Evolutionary conservation across 1,284 basidiomycete genomes (phyloP).

Genomic region (Rhizopogon parksii): DNA sequence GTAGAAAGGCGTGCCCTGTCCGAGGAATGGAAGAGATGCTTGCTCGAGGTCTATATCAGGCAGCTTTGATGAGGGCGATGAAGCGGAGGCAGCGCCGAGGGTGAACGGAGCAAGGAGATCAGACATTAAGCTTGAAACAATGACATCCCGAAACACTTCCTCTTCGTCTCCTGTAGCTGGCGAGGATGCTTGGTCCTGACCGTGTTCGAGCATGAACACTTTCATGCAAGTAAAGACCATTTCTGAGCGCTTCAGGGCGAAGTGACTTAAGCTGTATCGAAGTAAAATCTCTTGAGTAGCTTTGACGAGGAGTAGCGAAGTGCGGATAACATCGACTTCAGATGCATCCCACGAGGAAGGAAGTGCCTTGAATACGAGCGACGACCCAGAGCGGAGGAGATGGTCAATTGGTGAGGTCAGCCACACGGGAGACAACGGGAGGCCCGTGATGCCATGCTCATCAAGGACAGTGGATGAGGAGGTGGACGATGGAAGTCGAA

Average conservation of each 20-base stretch:
- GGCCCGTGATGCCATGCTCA: slow-evolving; percentile 28
- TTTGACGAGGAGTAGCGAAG: slow-evolving; percentile 53
- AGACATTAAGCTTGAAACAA: slow-evolving; percentile 55
- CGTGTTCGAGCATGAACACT: slow-evolving; percentile 92
- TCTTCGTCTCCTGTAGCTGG: slow-evolving; percentile 20
- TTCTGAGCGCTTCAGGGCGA: slow-evolving; percentile 47
- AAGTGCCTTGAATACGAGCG: slow-evolving; percentile 62
- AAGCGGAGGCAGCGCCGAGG: slow-evolving; percentile 8
- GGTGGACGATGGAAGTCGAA: slow-evolving; percentile 37
- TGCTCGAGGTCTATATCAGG: slow-evolving; percentile 44
- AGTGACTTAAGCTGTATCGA: slow-evolving; percentile 33
- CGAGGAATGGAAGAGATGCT: slow-evolving; percentile 58
- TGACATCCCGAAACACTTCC: slow-evolving; percentile 66
- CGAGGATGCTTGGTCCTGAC: slow-evolving; percentile 37
- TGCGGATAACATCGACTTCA: slow-evolving; percentile 73
- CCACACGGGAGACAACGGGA: slow-evolving; percentile 75
- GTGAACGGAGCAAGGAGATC: slow-evolving; percentile 54
- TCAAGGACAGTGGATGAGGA: background rate
- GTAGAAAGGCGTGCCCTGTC: slow-evolving; percentile 72
- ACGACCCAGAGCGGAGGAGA: slow-evolving; percentile 73
- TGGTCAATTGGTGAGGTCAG: slow-evolving; percentile 69
- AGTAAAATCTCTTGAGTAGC: slow-evolving; percentile 37
- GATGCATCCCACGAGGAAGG: slow-evolving; percentile 74
- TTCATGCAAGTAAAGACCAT: slow-evolving; percentile 80
- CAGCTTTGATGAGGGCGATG: slow-evolving; percentile 14